Evolutionary conservation across 108 stramenopile genomes (phyloP).

Genomic region (Stephanodiscus minutulus): DNA sequence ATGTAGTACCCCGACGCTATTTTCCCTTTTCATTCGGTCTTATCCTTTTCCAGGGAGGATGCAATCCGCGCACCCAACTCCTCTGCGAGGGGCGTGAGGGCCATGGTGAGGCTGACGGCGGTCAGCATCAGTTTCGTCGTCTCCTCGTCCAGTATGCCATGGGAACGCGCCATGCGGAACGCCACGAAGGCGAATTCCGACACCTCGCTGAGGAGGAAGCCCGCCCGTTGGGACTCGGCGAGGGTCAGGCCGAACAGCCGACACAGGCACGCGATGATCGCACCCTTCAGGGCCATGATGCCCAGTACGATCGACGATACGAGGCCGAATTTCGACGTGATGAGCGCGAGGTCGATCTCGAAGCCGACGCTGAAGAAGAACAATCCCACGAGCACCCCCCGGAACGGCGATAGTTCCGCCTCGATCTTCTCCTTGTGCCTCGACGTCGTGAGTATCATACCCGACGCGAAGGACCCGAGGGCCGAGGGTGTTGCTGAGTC

Average conservation of each 20-base stretch:
- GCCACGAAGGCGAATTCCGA: constrained; percentile 96
- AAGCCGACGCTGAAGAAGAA: constrained; percentile 97
- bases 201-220: constrained; percentile 88
- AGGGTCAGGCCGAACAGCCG: constrained; percentile 63
- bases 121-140: constrained; percentile 89
- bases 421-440: constrained; percentile 85
- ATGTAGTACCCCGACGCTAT: background rate
- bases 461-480: constrained; percentile 93
- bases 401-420: constrained; percentile 84
- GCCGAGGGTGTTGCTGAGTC: constrained; percentile 91
- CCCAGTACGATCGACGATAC: constrained; percentile 73
- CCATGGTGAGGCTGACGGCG: constrained; percentile 92
- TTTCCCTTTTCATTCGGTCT: constrained; percentile 1
- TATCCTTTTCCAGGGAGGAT: constrained; percentile 28
- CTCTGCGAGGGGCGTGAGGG: constrained; percentile 84
- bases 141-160: constrained; percentile 75
- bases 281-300: constrained; percentile 77
- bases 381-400: constrained; percentile 86
- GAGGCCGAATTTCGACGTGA: constrained; percentile 61
- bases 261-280: constrained; percentile 65
- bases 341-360: constrained; percentile 86
- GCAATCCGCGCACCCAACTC: constrained; percentile 58
- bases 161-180: constrained; percentile 85
- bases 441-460: constrained; percentile 87
- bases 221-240: constrained; percentile 76